Evolutionary conservation across 75 land plant species (phyloP).

Genomic region (Picea glauca): DNA sequence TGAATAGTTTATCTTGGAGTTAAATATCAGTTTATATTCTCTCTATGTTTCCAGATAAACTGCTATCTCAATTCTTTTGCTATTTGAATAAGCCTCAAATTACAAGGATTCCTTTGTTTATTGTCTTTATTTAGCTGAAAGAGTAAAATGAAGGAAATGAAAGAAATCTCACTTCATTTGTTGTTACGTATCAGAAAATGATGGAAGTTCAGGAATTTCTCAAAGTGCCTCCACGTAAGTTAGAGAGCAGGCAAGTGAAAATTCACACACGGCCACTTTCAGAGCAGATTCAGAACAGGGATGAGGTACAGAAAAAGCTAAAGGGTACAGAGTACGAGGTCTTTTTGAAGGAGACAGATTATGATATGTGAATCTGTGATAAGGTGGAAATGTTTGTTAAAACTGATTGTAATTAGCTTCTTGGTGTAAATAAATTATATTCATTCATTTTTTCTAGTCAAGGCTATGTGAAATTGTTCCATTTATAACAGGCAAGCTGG

Average conservation of each 20-base stretch:
- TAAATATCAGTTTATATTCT: background rate
- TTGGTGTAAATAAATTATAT: slow-evolving; percentile 2
- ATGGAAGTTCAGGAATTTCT: slow-evolving; percentile 56
- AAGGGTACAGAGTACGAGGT: slow-evolving; percentile 54
- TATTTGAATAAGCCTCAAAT: background rate
- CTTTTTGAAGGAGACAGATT: slow-evolving; percentile 23
- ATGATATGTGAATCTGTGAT: background rate
- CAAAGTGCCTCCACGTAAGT: slow-evolving; percentile 35
- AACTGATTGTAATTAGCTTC: slow-evolving; percentile 1
- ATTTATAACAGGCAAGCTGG: background rate
- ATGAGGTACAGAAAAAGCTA: slow-evolving; percentile 37
- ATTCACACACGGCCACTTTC: slow-evolving; percentile 57
- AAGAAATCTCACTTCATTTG: slow-evolving; percentile 1
- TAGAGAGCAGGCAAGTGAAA: slow-evolving; percentile 65
- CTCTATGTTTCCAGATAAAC: background rate
- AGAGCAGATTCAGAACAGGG: slow-evolving; percentile 56
- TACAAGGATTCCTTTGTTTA: background rate
- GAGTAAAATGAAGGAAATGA: background rate
- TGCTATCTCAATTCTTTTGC: background rate
- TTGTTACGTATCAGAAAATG: slow-evolving; percentile 36
- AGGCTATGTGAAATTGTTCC: background rate
- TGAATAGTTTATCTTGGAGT: background rate
- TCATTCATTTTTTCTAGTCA: slow-evolving; percentile 10
- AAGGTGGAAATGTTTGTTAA: background rate
- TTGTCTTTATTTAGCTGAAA: background rate